Conservation (phyloP, 805 yeast species). For the Kazachstania africana region DNA sequence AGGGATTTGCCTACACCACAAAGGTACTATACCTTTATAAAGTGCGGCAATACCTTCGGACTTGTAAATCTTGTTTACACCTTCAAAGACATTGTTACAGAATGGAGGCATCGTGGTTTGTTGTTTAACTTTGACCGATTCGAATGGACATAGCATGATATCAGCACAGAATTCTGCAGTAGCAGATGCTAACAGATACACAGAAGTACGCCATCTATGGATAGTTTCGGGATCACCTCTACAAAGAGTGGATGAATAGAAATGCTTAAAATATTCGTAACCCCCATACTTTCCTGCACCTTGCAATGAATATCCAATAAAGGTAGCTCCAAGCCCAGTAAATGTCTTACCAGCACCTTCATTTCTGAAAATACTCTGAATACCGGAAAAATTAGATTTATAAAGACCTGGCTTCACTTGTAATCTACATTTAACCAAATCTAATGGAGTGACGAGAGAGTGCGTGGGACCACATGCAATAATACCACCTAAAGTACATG, state of each 20-base stretch:
- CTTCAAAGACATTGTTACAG: conserved; percentile 52
- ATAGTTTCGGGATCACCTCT: conserved; percentile 49
- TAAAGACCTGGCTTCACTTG: conserved; percentile 74
- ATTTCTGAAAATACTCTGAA: conserved; percentile 56
- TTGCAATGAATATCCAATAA: conserved; percentile 85
- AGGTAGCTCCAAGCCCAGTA: conserved; percentile 88
- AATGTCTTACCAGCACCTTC: conserved; percentile 69
- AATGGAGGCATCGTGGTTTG: conserved; percentile 89
- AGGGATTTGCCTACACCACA: conserved; percentile 97
- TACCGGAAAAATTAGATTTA: conserved; percentile 71
- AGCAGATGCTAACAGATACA: conserved; percentile 79
- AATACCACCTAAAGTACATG: conserved; percentile 51
- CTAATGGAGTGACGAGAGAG: conserved; percentile 84
- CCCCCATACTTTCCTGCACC: conserved; percentile 97
- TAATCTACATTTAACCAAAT: conserved; percentile 84
- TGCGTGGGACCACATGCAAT: conserved; percentile 97
- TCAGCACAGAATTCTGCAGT: conserved; percentile 93
- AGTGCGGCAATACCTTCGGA: conserved; percentile 62
- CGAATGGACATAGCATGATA: conserved; percentile 81
- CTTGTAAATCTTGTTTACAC: conserved; percentile 53
- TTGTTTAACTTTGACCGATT: conserved; percentile 86
- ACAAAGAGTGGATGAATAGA: conserved; percentile 52
- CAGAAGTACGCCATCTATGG: conserved; percentile 52
- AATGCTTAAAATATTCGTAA: conserved; percentile 81
- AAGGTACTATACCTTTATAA: conserved; percentile 81